phyloP scores from a whole-genome alignment of 495 filamentous ascomycete species.

The Clohesyomyces aquaticus region DNA sequence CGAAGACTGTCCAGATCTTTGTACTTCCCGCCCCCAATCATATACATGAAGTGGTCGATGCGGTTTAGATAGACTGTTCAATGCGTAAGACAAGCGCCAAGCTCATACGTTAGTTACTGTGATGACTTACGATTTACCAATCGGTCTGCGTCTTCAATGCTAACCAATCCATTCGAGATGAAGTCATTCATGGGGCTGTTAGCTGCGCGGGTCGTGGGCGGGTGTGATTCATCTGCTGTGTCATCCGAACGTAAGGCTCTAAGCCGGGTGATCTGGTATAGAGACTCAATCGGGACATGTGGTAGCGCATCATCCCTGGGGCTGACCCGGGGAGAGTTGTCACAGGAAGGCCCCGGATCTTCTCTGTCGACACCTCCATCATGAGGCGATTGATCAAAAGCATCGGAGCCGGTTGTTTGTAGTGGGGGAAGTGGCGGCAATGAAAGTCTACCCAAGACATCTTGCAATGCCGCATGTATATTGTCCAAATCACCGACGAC shows the following conservation, averaged over 20 bases:
- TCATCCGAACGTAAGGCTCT: constrained; percentile 46
- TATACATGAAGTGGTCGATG: constrained; percentile 59
- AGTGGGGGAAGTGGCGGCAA: constrained; percentile 40
- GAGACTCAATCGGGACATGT: constrained; percentile 50
- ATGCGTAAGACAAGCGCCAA: too few relatives aligned
- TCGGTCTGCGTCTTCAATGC: constrained; percentile 55
- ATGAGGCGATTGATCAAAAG: constrained; percentile 22
- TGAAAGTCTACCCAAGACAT: constrained; percentile 33
- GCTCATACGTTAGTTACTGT: too few relatives aligned
- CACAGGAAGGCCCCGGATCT: constrained; percentile 44
- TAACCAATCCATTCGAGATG: constrained; percentile 55
- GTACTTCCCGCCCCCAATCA: constrained; percentile 51
- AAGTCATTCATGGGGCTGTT: constrained; percentile 52
- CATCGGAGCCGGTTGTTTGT: constrained; percentile 24
- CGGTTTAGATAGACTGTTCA: constrained; percentile 58
- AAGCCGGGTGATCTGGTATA: constrained; percentile 40
- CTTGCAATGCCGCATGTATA: constrained; percentile 34
- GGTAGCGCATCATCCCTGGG: constrained; percentile 42
- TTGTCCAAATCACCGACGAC: constrained; percentile 36
- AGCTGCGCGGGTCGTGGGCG: constrained; percentile 12
- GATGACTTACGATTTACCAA: constrained; percentile 54
- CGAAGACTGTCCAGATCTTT: constrained; percentile 54
- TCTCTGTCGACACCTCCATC: constrained; percentile 40
- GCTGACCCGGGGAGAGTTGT: constrained; percentile 33
- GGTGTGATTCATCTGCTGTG: constrained; percentile 34